Base-by-base conservation (phyloP, 2,329 filamentous ascomycete species). In the Phialophora tarda region DNA sequence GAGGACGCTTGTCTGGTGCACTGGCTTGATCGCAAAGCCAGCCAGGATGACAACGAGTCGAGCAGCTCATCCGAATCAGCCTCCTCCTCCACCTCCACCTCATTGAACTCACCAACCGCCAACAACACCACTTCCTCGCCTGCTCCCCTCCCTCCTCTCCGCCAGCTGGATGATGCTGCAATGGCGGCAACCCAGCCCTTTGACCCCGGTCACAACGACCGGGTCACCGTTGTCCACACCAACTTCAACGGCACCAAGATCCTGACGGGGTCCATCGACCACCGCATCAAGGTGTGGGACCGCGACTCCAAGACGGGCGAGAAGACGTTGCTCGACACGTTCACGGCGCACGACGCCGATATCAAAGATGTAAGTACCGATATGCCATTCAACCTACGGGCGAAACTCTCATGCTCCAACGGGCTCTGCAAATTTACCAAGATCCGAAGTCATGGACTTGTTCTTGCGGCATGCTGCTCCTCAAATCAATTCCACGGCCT, bases 221-320 rank as follows among this genome's bases (percentile, higher is more conserved):
- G 95, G 53, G 91, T 96, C 59, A 89, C 93, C 71, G 90, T 92
- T 63, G 89, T 94, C 68, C 90, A 92, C 71, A 96, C 96, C 84
- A 97, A 97, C 78, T 89, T 89, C 71, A 96, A 96, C 77, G 94
- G 93, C 73, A 93, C 92, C 74, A 91, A 93, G 72, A 93, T 94
- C 82, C 91, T 93, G 50, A 95, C 93, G 2, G 93, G 92, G 38
- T 95, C 92, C 21, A 91, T 94, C 21, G 94, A 98, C 78, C 94
- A 96, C 77, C 92, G 91, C 77, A 90, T 98, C 74, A 92, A 93
- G 76, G 91, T 97, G 69, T 97, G 94, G 85, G 92, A 94, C 78
- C 86, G 89, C 56, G 90, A 95, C 75, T 88, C 85, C 65, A 83
- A 89, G 71, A 90, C 92, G 73, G 88, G 88, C 50, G 82, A 86